Percentiles rank a stretch among this genome's conserved stretches.
phyloP scores from a whole-genome alignment of 495 filamentous ascomycete species.

The Neurospora sp. region DNA sequence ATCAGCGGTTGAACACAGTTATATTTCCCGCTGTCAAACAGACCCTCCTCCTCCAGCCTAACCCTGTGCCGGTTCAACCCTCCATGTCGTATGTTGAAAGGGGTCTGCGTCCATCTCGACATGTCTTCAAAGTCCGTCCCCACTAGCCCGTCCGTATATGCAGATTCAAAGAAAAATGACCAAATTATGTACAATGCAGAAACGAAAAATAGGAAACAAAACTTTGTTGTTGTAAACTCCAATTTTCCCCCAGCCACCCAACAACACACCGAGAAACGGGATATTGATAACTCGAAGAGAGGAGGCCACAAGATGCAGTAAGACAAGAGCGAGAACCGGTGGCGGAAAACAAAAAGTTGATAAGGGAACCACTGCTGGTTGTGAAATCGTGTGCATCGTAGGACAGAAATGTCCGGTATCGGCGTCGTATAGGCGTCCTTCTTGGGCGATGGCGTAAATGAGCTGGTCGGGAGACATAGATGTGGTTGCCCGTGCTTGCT shows the following conservation, averaged over 20 bases:
- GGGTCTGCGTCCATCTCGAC: not conserved
- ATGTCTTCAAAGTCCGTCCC: not conserved
- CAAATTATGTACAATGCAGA: conserved; percentile 8
- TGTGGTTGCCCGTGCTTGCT: not conserved
- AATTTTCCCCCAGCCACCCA: not conserved
- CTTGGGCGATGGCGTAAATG: not conserved
- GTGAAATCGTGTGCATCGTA: not conserved
- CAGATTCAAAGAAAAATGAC: not conserved
- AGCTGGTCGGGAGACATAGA: not conserved
- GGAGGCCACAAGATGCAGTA: not conserved
- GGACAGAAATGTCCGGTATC: not conserved
- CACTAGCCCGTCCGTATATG: conserved; percentile 1
- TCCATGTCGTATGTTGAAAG: not conserved
- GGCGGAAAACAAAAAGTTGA: not conserved
- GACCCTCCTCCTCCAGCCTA: not conserved
- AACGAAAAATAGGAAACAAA: not conserved
- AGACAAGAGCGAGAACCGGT: not conserved
- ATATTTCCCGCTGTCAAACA: not conserved
- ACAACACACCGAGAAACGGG: conserved; percentile 4
- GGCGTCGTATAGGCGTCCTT: not conserved
- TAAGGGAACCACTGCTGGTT: not conserved
- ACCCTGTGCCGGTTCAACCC: not conserved
- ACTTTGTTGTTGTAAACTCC: conserved; percentile 1
- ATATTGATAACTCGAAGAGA: not conserved
- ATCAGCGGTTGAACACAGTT: not conserved